Evolutionary conservation across 768 basidiomycete species (phyloP), one percentile per base, ranked within the genome.

Genomic region (Mycena sanguinolenta): DNA sequence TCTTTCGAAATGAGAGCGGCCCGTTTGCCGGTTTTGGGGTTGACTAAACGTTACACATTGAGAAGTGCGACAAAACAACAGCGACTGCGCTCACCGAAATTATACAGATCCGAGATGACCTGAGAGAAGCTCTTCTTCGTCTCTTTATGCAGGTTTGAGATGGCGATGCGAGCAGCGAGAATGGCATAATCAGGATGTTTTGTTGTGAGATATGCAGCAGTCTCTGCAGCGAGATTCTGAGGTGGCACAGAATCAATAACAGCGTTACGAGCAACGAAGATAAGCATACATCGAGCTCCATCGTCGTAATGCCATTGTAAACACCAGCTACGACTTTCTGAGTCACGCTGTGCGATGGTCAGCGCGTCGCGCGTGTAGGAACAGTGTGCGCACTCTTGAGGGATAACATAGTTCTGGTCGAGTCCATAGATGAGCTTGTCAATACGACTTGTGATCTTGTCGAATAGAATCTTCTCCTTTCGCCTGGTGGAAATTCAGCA

Each of bases 121-220:
- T 92, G 88, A 2, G 95, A 96, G 78, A 99, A 99, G 74, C 84
- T 94, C 86, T 99, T 99, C 85, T 96, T 98, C 21, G 98, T 99
- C 84, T 99, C 97, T 77, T 99, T 99, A 88, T 99, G 98, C 14
- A 99, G 84, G 79, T 99, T 99, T 57, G 97, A 98, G 75, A 99
- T 96, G 64, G 98, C 98, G 64, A 99, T 99, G 66, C 98, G 95
- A 30, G 98, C 98, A 3, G 98, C 98, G 70, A 99, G 94, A 69
- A 99, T 91, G 27, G 98, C 98, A 76, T 99, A 99, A 79, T 99
- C 98, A 6, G 97, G 96, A 78, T 97, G 96, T 74, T 94, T 96
- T 19, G 98, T 99, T 3, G 98, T 99, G 67, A 99, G 90, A 80
- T 92, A 98, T 0, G 98, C 98, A 14, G 98, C 96, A 8, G 98